Evolutionary conservation across 208 protist species (phyloP), one percentile per base, ranked within the genome.

Genomic region (Wallacemonas sp.): DNA sequence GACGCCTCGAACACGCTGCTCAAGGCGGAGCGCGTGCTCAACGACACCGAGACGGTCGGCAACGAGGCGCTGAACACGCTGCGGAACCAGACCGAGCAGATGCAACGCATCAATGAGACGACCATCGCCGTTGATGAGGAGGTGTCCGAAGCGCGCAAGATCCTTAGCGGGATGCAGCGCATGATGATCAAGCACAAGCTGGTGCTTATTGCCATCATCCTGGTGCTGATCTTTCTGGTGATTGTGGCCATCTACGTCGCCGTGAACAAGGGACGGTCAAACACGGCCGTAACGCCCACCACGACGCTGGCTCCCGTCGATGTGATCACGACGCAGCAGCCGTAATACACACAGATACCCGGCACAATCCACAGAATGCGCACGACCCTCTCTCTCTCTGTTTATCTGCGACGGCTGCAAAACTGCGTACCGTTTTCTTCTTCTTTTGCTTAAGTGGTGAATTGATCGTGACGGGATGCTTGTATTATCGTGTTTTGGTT

Each of bases 101-200:
- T 93, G 70, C 74, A 83, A 36, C 74, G 69, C 66, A 93, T 91
- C 38, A 67, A 84, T 26, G 84, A 80, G 42, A 88, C 79, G 10
- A 89, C 84, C 4, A 79, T 86, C 45, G 70, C 61, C 4, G 87
- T 89, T 10, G 83, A 93, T 61, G 81, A 87, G 65, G 87, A 93
- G 61, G 72, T 93, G 32, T 88, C 81, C 3, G 81, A 90, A 55
- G 61, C 77, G n/a, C 75, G 82, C 7, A 83, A 83, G 57, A 76
- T 93, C 16, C 52, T 93, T 16, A 79, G 49, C n/a, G 67, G 69
- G 29, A 89, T 93, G 81, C 82, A 89, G 12, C 72, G 67, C 29
- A 52, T 69, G 46, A 89, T 91, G 79, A 65, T 93, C 11, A 93
- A 93, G 74, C 81, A 93, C 66, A 93, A 93, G 41, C 39, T 81